phyloP scores from a whole-genome alignment of 1,284 basidiomycete species.

The Leccinum proliferum region DNA sequence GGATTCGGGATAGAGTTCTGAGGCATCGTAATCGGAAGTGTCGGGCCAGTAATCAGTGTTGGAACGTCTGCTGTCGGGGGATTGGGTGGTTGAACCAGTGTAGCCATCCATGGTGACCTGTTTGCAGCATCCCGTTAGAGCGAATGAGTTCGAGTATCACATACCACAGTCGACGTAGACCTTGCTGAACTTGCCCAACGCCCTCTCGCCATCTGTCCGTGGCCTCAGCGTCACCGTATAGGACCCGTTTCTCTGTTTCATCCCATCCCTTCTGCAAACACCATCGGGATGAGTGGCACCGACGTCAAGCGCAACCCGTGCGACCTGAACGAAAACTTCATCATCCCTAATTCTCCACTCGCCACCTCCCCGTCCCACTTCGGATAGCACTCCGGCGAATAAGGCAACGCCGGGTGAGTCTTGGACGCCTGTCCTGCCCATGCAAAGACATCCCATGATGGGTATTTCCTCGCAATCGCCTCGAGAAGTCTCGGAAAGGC shows the following conservation, averaged over 20 bases:
- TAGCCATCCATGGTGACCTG: too few species aligned
- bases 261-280: constrained; percentile 1
- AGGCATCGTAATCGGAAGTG: too few species aligned
- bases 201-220: not conserved
- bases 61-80: too few species aligned
- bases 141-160: too few species aligned
- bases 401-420: not conserved
- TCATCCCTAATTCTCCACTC: constrained; percentile 10
- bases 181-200: constrained; percentile 10
- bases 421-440: not conserved
- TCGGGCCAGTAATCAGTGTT: too few species aligned
- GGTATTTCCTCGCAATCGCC: constrained; percentile 9
- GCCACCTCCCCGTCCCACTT: constrained; percentile 13
- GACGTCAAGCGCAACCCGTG: constrained; percentile 16
- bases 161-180: constrained; percentile 15
- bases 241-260: not conserved
- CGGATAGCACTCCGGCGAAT: constrained; percentile 14
- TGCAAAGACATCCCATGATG: constrained; percentile 1
- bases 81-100: too few species aligned
- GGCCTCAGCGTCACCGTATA: constrained; percentile 14
- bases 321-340: constrained; percentile 10
- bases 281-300: constrained; percentile 21
- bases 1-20: too few species aligned
- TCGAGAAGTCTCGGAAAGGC: constrained; percentile 20
- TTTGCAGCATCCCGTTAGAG: too few species aligned